Evolutionary conservation across 805 yeast species (phyloP).

Genomic region (Candida manassasensis): DNA sequence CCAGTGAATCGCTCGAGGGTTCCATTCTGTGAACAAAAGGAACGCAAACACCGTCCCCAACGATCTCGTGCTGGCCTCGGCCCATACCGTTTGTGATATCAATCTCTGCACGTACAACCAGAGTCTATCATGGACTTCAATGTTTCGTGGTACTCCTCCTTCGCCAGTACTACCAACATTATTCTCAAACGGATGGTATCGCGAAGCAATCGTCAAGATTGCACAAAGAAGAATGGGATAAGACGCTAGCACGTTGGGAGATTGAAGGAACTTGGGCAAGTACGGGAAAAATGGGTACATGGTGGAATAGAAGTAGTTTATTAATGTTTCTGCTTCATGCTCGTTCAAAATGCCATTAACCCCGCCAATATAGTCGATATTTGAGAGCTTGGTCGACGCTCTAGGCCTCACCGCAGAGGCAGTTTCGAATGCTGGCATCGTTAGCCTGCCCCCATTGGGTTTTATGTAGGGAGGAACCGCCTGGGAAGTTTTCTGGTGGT

Average conservation of each 20-base stretch:
- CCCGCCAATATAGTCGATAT: constrained; percentile 61
- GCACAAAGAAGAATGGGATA: constrained; percentile 81
- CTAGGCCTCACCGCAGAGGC: constrained; percentile 41
- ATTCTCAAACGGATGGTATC: constrained; percentile 62
- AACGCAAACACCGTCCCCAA: constrained; percentile 85
- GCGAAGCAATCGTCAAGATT: constrained; percentile 70
- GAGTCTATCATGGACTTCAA: constrained; percentile 68
- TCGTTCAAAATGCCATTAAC: constrained; percentile 55
- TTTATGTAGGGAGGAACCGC: constrained; percentile 18
- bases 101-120: constrained; percentile 83
- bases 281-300: constrained; percentile 91
- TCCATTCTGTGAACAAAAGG: constrained; percentile 88
- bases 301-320: constrained; percentile 62
- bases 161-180: constrained; percentile 21
- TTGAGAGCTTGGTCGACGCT: constrained; percentile 46
- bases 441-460: constrained; percentile 20
- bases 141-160: constrained; percentile 39
- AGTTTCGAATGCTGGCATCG: constrained; percentile 42
- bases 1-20: constrained; percentile 91
- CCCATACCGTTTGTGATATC: constrained; percentile 88
- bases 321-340: constrained; percentile 52
- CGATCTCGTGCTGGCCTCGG: constrained; percentile 83
- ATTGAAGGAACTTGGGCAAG: constrained; percentile 69
- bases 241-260: constrained; percentile 60
- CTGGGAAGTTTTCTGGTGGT: not conserved